Percentiles rank a stretch among this genome's conserved stretches.
These are phyloP conservation scores for Penicillium sp. DNA, from an alignment of 2,329 filamentous ascomycete genomes.

Conservation along the genomic window DNA sequence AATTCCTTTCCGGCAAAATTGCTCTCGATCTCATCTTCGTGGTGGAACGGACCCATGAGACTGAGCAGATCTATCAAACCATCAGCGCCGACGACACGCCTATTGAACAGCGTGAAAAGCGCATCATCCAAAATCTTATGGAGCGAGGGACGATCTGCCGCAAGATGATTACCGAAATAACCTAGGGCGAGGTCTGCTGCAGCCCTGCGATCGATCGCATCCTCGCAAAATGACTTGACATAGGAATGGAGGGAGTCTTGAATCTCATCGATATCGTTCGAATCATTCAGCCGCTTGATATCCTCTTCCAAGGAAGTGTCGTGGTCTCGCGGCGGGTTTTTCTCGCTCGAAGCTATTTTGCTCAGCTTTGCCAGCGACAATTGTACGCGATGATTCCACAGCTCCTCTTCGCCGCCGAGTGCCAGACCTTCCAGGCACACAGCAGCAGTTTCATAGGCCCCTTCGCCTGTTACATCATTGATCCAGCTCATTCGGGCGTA, in stretches of 20 bases:
- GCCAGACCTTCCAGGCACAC: slow-evolving; percentile 71
- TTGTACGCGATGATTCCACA: slow-evolving; percentile 94
- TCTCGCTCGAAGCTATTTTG: slow-evolving; percentile 63
- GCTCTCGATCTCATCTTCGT: slow-evolving; percentile 48
- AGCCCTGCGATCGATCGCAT: slow-evolving; percentile 76
- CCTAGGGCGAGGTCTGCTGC: slow-evolving; percentile 76
- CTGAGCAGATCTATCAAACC: slow-evolving; percentile 69
- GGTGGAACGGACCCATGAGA: slow-evolving; percentile 63
- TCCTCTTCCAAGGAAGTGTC: slow-evolving; percentile 45
- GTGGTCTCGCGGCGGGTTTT: slow-evolving; percentile 18
- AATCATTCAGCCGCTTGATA: slow-evolving; percentile 59
- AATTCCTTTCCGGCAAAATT: slow-evolving; percentile 64
- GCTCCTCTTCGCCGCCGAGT: slow-evolving; percentile 69
- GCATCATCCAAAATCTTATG: slow-evolving; percentile 69
- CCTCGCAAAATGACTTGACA: slow-evolving; percentile 66
- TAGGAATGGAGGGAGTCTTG: slow-evolving; percentile 77
- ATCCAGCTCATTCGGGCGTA: slow-evolving; percentile 89
- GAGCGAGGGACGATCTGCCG: slow-evolving; percentile 65
- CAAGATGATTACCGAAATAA: slow-evolving; percentile 57
- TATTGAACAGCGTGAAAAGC: slow-evolving; percentile 68
- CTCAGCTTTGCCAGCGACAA: slow-evolving; percentile 85
- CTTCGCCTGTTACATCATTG: slow-evolving; percentile 79
- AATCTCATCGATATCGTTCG: slow-evolving; percentile 71
- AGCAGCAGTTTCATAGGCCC: slow-evolving; percentile 73
- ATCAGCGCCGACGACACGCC: slow-evolving; percentile 64